A percentile compares a stretch with the other conserved stretches of the same genome.
Conservation (phyloP, 2,329 filamentous ascomycete species). For the Aureobasidium sp. region DNA sequence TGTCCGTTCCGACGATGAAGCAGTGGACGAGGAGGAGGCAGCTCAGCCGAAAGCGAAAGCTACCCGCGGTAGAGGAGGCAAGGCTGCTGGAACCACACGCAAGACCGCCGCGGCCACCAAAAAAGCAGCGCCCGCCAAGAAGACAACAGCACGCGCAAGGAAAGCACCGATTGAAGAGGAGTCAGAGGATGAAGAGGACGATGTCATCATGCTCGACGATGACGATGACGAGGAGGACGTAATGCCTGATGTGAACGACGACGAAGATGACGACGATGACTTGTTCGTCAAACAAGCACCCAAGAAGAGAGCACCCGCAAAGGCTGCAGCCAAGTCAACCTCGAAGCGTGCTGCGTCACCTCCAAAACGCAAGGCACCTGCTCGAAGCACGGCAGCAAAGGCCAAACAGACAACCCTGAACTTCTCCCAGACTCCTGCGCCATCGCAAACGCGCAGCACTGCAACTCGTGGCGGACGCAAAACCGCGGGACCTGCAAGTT, state of each 20-base stretch:
- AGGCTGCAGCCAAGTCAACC: conserved; percentile 21
- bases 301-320: conserved; percentile 24
- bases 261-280: conserved; percentile 36
- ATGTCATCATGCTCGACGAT: conserved; percentile 37
- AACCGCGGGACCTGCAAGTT: conserved; percentile 35
- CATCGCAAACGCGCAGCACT: conserved; percentile 28
- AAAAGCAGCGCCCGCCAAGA: conserved; percentile 28
- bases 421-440: conserved; percentile 32
- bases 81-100: conserved; percentile 36
- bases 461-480: conserved; percentile 25
- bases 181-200: conserved; percentile 39
- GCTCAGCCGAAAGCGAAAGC: conserved; percentile 31
- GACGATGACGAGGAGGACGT: conserved; percentile 39
- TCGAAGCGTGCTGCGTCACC: conserved; percentile 21
- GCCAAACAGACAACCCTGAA: conserved; percentile 36
- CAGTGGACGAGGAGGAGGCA: conserved; percentile 34
- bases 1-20: conserved; percentile 45
- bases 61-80: conserved; percentile 41
- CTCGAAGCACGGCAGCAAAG: conserved; percentile 17
- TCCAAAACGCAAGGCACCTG: conserved; percentile 26
- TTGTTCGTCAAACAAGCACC: conserved; percentile 35
- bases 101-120: conserved; percentile 33
- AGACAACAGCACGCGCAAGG: conserved; percentile 31
- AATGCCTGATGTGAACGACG: conserved; percentile 34
- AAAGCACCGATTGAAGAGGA: conserved; percentile 37